Base-by-base conservation (phyloP, 2,329 filamentous ascomycete genomes). In the Clarireedia sp. region DNA sequence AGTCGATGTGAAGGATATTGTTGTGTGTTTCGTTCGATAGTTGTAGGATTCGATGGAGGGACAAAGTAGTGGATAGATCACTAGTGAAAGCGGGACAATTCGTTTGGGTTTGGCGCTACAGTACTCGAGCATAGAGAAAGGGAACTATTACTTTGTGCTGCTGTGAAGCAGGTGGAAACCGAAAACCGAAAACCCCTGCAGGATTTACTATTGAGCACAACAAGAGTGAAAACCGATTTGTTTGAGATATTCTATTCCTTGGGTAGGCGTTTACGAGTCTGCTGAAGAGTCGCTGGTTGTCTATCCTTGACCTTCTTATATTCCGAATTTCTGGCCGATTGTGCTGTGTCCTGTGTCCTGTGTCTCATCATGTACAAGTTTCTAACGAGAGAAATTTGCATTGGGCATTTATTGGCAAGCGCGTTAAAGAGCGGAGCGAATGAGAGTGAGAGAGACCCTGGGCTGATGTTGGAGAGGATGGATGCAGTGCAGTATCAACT, bases 71-170 rank as follows among this genome's bases (percentile, higher is more conserved):
- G 17, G 41, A 23, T 45, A 23, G 41, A 23, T 45, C 5, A 45
- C 21, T 45, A 47, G 44, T 47, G 51, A 54, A 54, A 49, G 51
- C 51, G 51, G 51, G 51, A 54, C 51, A 54, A 17, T 21, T 49
- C 51, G 51, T 54, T 54, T 49, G 45, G 37, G 36, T 54, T 54
- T 49, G 51, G 51, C 51, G 51, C 51, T 54, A 49, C 48, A 37
- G 51, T 38, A 40, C 10, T 45, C 21, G 12, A 12, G 19, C 19
- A 45, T 23, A 33, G 29, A 33, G 29, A 33, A 33, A 33, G 9
- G 16, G 38, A 17, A 41, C 38, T 41, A 41, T 14, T 7, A 19
- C 16, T n/a, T n/a, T 41, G 14, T n/a, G 16, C 7, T n/a, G 16
- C 7, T n/a, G 4, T n/a, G 16, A 41, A 17, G 38, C 0, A 41